Base-by-base conservation (phyloP, 768 basidiomycete species). In the Rhizopogon rudus region DNA sequence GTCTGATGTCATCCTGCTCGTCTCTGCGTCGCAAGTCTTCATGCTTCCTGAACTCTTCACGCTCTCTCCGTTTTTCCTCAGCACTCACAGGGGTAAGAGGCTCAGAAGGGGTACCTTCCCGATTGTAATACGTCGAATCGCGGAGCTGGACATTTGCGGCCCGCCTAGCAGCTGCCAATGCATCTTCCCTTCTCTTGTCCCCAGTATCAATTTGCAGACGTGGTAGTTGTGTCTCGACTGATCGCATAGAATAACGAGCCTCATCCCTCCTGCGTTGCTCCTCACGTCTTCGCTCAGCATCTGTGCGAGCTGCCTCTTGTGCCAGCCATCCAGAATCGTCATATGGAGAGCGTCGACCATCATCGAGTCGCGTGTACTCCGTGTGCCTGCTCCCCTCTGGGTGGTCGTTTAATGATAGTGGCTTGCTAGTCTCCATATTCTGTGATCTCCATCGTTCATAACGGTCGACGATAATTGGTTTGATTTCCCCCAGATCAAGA, bases 401-500 rank as follows among this genome's bases (percentile, higher is more conserved):
- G 52, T 44, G 59, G 60, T 20, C 64, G 65, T 37, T 63, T 54
- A 20, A 60, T 55, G 22, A 62, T 61, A 33, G 28, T 16, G 37
- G 25, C 57, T 41, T 62, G 48, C 57, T 48, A 46, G 56, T 57
- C 46, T 78, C 71, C 6, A 76, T 74, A 57, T 81, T 71, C 40
- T 71, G 69, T 39, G 69, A 68, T 10, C 70, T 64, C 86, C 86
- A 90, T 49, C 75, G 72, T 50, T 87, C 85, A 59, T 82, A 83
- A 14, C 84, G 79, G 42, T 82, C 78, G 43, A 87, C 79, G 7
- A 92, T 77, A 3, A 72, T 62, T 8, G 81, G 80, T 56, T 90
- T 91, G 52, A 93, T 74, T 25, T 81, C 76, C 46, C 81, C 74
- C 33, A 93, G 80, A 59, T 76, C 77, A 56, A 81, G 78, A 44